Evolutionary conservation across 768 basidiomycete species (phyloP), one percentile per base, ranked within the genome.

Genomic region (Termitomyces sp.): DNA sequence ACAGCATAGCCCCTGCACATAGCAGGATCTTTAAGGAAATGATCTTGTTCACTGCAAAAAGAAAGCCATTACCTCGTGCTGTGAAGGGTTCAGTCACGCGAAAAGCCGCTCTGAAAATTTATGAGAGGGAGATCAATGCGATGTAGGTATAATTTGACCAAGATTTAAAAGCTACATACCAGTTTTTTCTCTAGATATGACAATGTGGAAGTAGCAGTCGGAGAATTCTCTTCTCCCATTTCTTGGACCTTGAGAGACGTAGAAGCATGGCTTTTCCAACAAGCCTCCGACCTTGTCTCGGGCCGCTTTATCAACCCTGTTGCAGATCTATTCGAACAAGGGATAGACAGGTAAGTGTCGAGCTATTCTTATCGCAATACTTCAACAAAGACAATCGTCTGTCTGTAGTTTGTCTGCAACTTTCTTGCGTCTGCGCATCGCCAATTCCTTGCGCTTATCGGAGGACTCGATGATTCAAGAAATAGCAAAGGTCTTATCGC

Each of bases 401-500:
- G 18, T 34, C 29, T 44, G 36, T 20, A 52, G 56, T 29, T 37
- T 57, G 56, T 3, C 16, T 41, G 57, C 50, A 12, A 53, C 57
- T 7, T 44, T 10, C 20, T 39, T 57, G 24, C 57, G 57, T 14
- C 50, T 51, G 5, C 50, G 57, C 18, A 22, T 57, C 22, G n/a
- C n/a, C 12, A 22, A 24, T 26, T 42, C 57, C 20, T 46, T 57
- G 14, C 55, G 55, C 20, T 5, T 20, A 12, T 61, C 57, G 7
- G 47, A 49, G 14, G 39, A 51, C 26, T 9, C 3, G 1, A 32
- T 27, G 29, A 14, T 6, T 14, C 37, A 20, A 54, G 58, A 52
- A 36, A 64, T 63, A 9, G 64, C 59, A 5, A 51, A 61, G 32
- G 60, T 41, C 0, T 55, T 78, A 6, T 22, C 60, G 5, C 71